Evolutionary conservation across 495 filamentous ascomycete species (phyloP).

Genomic region (Lophiotrema nucula): DNA sequence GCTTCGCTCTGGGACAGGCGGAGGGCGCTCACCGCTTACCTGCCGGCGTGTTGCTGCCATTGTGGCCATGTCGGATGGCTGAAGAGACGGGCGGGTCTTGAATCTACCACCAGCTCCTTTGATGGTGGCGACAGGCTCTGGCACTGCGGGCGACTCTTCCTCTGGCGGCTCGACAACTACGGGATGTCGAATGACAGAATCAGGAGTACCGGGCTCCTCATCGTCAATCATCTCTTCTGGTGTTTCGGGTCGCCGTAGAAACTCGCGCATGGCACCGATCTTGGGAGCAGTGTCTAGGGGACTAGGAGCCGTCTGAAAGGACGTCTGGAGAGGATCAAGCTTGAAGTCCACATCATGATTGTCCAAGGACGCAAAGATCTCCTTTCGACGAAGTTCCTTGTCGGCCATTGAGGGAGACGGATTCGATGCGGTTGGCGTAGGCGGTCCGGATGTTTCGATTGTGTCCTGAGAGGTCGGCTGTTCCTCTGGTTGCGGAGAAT

Average conservation of each 20-base stretch:
- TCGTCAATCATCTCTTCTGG: constrained; percentile 59
- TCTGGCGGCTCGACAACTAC: constrained; percentile 43
- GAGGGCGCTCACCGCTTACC: constrained; percentile 61
- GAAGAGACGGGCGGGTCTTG: constrained; percentile 85
- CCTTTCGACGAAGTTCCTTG: constrained; percentile 8
- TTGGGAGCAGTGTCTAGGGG: constrained; percentile 41
- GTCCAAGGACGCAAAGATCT: constrained; percentile 46
- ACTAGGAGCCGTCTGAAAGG: constrained; percentile 40
- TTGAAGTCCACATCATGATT: constrained; percentile 14
- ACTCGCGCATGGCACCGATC: constrained; percentile 53
- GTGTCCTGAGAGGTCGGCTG: constrained; percentile 27
- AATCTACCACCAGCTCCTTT: constrained; percentile 82
- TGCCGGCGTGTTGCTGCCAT: constrained; percentile 87
- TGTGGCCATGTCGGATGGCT: constrained; percentile 71
- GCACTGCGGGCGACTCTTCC: constrained; percentile 59
- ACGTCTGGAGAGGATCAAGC: constrained; percentile 44
- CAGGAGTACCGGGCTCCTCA: constrained; percentile 75
- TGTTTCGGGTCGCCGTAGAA: constrained; percentile 59
- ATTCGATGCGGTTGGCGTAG: constrained; percentile 33
- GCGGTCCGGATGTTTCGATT: constrained; percentile 33
- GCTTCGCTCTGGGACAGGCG: constrained; percentile 40
- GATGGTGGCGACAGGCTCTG: constrained; percentile 85
- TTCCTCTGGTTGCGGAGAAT: constrained; percentile 37
- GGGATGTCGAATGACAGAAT: constrained; percentile 89
- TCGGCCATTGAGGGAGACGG: constrained; percentile 7